phyloP scores from a whole-genome alignment of 2,329 filamentous ascomycete genomes.

The Capronia americana region DNA sequence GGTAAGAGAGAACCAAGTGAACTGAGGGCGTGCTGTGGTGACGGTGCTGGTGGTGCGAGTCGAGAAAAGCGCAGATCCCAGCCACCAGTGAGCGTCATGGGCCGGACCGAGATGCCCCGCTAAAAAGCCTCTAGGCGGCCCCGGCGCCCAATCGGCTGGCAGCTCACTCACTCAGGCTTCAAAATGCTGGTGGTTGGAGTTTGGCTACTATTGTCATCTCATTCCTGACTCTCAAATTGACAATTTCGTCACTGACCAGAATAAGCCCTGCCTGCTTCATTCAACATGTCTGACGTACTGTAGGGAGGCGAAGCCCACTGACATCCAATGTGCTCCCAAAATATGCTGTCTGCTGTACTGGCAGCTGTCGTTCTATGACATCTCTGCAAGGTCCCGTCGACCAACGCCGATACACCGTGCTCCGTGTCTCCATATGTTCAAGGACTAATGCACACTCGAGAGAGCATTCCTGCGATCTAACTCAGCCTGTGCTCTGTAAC shows the following conservation, averaged over 20 bases:
- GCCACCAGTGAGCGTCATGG: constrained; percentile 10
- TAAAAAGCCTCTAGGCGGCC: not conserved
- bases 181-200: constrained; percentile 30
- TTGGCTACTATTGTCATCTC: constrained; percentile 15
- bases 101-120: constrained; percentile 2
- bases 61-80: constrained; percentile 19
- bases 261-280: constrained; percentile 10
- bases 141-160: constrained; percentile 10
- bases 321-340: not conserved
- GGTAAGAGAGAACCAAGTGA: not conserved
- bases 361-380: not conserved
- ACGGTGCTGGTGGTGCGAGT: constrained; percentile 7
- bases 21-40: constrained; percentile 1
- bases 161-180: not conserved
- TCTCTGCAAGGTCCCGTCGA: not conserved
- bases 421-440: not conserved
- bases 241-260: constrained; percentile 1
- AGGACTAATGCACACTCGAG: not conserved
- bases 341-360: not conserved
- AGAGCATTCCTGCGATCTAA: not conserved
- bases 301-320: not conserved
- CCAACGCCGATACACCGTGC: not conserved
- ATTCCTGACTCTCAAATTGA: not conserved
- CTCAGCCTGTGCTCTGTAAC: not conserved
- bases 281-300: not conserved